A percentile compares a stretch with the other conserved stretches of the same genome.
Conservation (phyloP, 2,329 filamentous ascomycete genomes). For the Emmonsiellopsis sp. region DNA sequence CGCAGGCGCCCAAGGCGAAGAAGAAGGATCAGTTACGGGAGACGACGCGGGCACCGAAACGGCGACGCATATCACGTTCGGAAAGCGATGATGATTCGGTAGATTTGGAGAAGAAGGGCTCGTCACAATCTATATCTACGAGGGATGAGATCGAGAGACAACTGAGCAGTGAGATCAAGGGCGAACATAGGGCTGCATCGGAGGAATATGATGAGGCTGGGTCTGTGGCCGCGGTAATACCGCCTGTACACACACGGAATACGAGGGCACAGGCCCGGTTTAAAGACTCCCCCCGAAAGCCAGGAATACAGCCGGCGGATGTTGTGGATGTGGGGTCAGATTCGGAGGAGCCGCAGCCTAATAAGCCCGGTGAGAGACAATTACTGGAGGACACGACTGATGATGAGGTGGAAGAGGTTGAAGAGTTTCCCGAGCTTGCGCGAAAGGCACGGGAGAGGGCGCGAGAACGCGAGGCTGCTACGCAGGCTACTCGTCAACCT, state of each 20-base stretch:
- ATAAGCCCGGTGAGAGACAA: not conserved
- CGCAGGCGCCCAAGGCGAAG: slow-evolving; percentile 10
- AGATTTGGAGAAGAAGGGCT: too few relatives aligned
- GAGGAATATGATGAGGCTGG: too few relatives aligned
- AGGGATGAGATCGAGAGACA: too few relatives aligned
- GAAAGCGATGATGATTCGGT: slow-evolving; percentile 7
- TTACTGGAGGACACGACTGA: slow-evolving; percentile 18
- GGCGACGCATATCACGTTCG: slow-evolving; percentile 18
- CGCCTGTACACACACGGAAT: not conserved
- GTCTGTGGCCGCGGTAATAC: too few relatives aligned
- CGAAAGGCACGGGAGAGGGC: slow-evolving; percentile 34
- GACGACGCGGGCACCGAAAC: slow-evolving; percentile 7
- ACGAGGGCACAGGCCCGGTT: not conserved
- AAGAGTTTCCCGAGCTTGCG: slow-evolving; percentile 35
- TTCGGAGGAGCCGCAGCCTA: not conserved
- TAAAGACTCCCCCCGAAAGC: not conserved
- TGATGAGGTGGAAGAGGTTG: slow-evolving; percentile 17
- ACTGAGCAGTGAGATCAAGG: too few relatives aligned
- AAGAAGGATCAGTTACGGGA: not conserved
- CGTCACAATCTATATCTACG: too few relatives aligned
- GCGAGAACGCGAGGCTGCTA: slow-evolving; percentile 7
- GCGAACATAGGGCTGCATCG: too few relatives aligned
- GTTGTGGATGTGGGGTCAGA: not conserved
- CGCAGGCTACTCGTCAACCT: too few relatives aligned
- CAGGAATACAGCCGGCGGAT: not conserved